These are phyloP conservation scores for Pseudogymnoascus verrucosus DNA, from an alignment of 2,329 filamentous ascomycete species.

Conservation along the genomic window DNA sequence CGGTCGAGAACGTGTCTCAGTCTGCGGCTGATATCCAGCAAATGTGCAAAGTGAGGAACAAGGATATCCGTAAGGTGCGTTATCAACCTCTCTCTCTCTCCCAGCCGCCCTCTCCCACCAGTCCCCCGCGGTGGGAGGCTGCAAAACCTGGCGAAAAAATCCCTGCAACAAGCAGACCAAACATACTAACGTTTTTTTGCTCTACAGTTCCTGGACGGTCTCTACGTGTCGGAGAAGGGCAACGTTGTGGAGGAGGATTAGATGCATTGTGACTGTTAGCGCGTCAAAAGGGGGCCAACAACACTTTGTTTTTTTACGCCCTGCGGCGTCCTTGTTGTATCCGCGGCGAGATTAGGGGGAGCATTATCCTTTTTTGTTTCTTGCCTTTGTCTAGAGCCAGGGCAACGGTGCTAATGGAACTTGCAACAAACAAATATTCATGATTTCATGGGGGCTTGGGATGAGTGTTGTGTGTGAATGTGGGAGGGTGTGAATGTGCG, in stretches of 20 bases:
- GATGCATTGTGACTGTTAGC: background rate
- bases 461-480: background rate
- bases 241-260: conserved; percentile 67
- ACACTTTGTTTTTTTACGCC: background rate
- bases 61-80: conserved; percentile 98
- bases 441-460: background rate
- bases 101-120: conserved; percentile 16
- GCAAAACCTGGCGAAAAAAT: background rate
- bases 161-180: background rate
- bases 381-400: conserved; percentile 1
- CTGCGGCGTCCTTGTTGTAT: background rate
- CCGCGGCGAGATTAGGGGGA: background rate
- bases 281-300: background rate
- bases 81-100: conserved; percentile 16
- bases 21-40: conserved; percentile 99
- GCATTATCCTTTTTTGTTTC: background rate
- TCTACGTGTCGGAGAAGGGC: conserved; percentile 98
- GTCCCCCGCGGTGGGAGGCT: background rate
- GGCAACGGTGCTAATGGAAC: conserved; percentile 1
- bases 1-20: conserved; percentile 94
- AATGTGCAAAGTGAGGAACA: conserved; percentile 99
- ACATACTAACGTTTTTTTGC: conserved; percentile 11
- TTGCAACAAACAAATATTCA: conserved; percentile 4
- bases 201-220: conserved; percentile 91
- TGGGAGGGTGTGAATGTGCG: background rate